Conservation (phyloP, 2,329 filamentous ascomycete species). For the Saccharata proteae region DNA sequence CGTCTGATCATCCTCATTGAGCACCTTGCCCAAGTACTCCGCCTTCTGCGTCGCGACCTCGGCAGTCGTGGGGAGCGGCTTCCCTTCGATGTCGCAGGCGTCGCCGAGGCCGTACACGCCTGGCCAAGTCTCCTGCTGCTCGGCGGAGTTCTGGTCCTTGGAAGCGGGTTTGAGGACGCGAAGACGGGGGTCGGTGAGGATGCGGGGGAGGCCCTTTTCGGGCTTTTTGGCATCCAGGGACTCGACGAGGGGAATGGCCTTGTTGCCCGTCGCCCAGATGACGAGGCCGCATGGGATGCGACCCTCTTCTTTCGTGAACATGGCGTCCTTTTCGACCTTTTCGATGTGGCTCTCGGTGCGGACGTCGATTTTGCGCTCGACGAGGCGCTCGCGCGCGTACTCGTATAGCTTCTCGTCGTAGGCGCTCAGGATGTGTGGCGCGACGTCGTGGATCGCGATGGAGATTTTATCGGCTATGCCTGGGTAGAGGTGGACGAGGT, state of each 20-base stretch:
- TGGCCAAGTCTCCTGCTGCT: conserved; percentile 11
- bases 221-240: conserved; percentile 21
- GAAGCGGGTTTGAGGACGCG: conserved; percentile 17
- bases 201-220: conserved; percentile 21
- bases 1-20: conserved; percentile 37
- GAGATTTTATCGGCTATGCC: conserved; percentile 26
- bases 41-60: conserved; percentile 29
- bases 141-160: conserved; percentile 14
- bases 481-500: conserved; percentile 29
- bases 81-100: conserved; percentile 27
- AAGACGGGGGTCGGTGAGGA: conserved; percentile 23
- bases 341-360: conserved; percentile 27
- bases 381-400: conserved; percentile 28
- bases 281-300: conserved; percentile 25
- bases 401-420: conserved; percentile 31
- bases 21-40: conserved; percentile 20
- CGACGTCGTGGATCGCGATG: conserved; percentile 35
- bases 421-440: conserved; percentile 26
- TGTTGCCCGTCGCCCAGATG: conserved; percentile 29
- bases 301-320: conserved; percentile 25
- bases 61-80: conserved; percentile 23
- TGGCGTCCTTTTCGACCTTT: conserved; percentile 20
- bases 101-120: conserved; percentile 23
- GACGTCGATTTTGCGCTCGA: conserved; percentile 25
- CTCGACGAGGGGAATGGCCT: conserved; percentile 21